Evolutionary conservation across 768 basidiomycete species (phyloP).

Genomic region (Boletellus ananas): DNA sequence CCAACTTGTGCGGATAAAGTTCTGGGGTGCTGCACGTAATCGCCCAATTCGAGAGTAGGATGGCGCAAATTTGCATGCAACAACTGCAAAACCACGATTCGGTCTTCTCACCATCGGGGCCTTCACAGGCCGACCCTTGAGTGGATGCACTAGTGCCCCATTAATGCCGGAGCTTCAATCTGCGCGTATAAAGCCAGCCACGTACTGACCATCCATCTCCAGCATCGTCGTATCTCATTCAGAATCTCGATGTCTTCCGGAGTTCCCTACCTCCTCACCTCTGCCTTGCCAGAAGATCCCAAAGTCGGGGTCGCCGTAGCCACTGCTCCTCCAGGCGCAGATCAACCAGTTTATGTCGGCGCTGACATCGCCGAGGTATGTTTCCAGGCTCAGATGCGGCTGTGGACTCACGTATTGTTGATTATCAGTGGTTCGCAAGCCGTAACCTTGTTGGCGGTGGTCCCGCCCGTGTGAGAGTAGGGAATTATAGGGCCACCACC

Average conservation of each 20-base stretch:
- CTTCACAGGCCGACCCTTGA: too few species aligned
- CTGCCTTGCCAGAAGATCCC: background rate
- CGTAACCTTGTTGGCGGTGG: background rate
- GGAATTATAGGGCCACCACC: background rate
- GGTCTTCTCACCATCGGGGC: background rate
- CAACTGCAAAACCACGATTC: too few species aligned
- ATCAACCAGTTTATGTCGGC: background rate
- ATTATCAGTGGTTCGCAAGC: background rate
- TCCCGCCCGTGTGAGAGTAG: background rate
- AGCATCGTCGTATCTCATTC: background rate
- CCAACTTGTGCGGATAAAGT: background rate
- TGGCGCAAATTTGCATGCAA: too few species aligned
- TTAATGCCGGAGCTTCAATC: too few species aligned
- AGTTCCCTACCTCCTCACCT: background rate
- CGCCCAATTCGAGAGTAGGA: background rate
- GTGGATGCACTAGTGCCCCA: too few species aligned
- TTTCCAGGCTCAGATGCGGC: background rate
- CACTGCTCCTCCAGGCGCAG: too few species aligned
- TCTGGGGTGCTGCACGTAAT: background rate
- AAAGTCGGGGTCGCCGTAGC: background rate
- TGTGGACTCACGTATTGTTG: too few species aligned
- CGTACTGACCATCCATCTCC: background rate
- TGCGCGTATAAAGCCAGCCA: background rate
- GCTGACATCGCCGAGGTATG: slow-evolving; percentile 3
- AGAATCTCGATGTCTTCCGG: background rate